Conservation (phyloP, 805 yeast genomes). For the Teunomyces atbi region DNA sequence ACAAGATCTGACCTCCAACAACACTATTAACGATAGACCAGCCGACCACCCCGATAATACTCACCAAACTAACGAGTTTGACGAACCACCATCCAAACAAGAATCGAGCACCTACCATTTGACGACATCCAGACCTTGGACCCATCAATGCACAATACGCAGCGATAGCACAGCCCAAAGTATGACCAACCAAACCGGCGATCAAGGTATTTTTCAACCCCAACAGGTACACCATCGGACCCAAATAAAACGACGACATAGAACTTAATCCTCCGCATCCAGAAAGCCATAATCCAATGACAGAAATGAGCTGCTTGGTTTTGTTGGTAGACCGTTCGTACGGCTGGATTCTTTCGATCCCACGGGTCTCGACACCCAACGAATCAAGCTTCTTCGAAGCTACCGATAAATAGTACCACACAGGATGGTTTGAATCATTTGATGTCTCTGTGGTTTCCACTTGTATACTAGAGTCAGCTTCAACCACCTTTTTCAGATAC, state of each 20-base stretch:
- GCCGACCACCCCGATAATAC: constrained; percentile 78
- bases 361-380: constrained; percentile 69
- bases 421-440: neutral
- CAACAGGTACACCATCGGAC: constrained; percentile 67
- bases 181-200: constrained; percentile 61
- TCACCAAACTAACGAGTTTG: constrained; percentile 67
- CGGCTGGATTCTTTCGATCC: constrained; percentile 73
- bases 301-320: constrained; percentile 36
- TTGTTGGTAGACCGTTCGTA: constrained; percentile 52
- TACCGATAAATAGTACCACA: neutral
- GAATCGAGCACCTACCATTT: constrained; percentile 79
- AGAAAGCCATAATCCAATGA: constrained; percentile 76
- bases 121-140: constrained; percentile 85
- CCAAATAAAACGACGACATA: constrained; percentile 78
- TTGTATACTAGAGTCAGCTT: neutral
- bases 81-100: constrained; percentile 87
- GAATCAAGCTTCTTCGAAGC: constrained; percentile 39
- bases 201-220: constrained; percentile 64
- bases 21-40: constrained; percentile 93
- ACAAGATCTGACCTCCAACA: constrained; percentile 81
- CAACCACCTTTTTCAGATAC: neutral
- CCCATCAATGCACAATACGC: constrained; percentile 87
- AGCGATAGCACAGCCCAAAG: constrained; percentile 72
- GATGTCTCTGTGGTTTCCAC: neutral
- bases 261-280: constrained; percentile 89